Evolutionary conservation across 129 eudicot species (phyloP), one percentile per base, ranked within the genome.

Genomic region (Lonicera japonica): DNA sequence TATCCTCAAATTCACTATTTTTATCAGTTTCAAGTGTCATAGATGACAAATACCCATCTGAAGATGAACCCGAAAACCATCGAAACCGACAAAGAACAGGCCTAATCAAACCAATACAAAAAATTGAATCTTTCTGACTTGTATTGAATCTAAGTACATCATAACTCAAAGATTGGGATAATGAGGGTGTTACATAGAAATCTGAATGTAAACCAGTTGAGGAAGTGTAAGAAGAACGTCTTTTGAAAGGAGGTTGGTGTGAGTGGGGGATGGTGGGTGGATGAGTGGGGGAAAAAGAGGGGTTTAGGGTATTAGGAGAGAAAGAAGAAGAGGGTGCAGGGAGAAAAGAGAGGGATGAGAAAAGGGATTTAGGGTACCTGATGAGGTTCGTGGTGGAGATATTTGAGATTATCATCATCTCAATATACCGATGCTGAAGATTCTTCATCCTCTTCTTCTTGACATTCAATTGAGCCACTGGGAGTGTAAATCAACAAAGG

Each of bases 261-360:
- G 69, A 8, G 1, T 8, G 61, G 61, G 11, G n/a, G n/a, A n/a
- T n/a, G n/a, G n/a, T n/a, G n/a, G n/a, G n/a, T n/a, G n/a, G n/a
- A n/a, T n/a, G n/a, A n/a, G n/a, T n/a, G n/a, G n/a, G 12, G 61
- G 43, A 18, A 12, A 52, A 11, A 38, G 1, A 40, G 65, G 78
- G 69, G 38, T 46, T 69, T 64, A 56, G 82, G 77, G 73, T 61
- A 52, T 74, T 36, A 47, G 68, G 21, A 64, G 29, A 52, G 50
- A 16, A 8, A 34, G 22, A 21, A 54, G 12, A n/a, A 61, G 46
- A 29, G 2, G 36, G 36, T 6, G 36, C 4, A 29, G 36, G 6
- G 36, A 29, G 36, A 29, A 29, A 69, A 29, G 39, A 46, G 11
- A 25, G 43, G 18, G 13, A 15, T 38, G 68, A 53, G 51, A 36